Base-by-base conservation (phyloP, 257 asterid species). In the Solanum pimpinellifolium region DNA sequence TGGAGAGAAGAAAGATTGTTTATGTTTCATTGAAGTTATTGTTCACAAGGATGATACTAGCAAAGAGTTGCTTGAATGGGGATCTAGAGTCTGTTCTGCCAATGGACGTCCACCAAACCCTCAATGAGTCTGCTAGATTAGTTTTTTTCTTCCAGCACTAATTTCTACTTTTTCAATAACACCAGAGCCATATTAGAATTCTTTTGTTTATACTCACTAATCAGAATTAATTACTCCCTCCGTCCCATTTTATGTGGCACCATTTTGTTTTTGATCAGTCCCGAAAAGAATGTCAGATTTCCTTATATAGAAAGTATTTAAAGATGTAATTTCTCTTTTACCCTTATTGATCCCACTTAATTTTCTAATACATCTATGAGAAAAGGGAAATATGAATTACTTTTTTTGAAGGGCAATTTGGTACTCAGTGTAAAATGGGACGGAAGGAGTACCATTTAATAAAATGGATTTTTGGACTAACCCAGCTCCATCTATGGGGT, bases 31-130 rank as follows among this genome's bases (percentile, higher is more conserved):
- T 2, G 98, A 94, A 86, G 95, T 94, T 86, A 91, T 93, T 13
- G 92, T 86, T 73, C 96, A 94, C 92, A 94, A 88, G 83, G 96
- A 94, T 60, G 97, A 94, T 78, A 94, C 97, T 6, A 92, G 96
- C 90, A 92, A 93, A 90, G 97, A 93, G 87, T 92, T 94, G 44
- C 94, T 94, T 4, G 98, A 92, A 90, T 93, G 98, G 96, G 96
- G 98, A 8, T 94, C 98, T 33, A 89, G 98, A 87, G 98, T 93
- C 35, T 89, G 91, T n/a, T 90, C 95, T 8, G 95, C 95, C 78
- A 93, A 93, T 69, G 85, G 96, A 88, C 95, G 96, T 87, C 90
- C 93, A 3, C 98, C 96, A 41, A 92, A 92, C 72, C 95, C 96
- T 66, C 96, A 94, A 91, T 93, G 86, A 86, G 29, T 46, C 10